Evolutionary conservation across 2,329 filamentous ascomycete species (phyloP).

Genomic region (Bipolaris gigantea): DNA sequence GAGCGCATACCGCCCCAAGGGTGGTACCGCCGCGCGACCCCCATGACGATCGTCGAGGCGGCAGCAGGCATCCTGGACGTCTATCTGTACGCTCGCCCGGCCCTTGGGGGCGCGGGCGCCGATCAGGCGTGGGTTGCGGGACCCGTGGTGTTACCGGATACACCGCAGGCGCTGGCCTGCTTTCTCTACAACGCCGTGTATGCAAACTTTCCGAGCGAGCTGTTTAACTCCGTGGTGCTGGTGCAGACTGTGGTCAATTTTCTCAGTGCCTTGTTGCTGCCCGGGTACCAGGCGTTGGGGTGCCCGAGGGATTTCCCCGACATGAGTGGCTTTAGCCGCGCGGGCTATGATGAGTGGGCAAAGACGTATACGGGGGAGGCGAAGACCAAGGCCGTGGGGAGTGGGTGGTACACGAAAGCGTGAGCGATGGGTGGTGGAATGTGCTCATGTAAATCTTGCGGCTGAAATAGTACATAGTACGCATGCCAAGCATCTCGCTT

Average conservation of each 20-base stretch:
- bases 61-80: conserved; percentile 24
- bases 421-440: background rate
- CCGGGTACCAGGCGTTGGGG: conserved; percentile 19
- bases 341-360: conserved; percentile 10
- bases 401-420: conserved; percentile 19
- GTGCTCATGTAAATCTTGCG: background rate
- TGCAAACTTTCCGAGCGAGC: conserved; percentile 21
- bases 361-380: conserved; percentile 18
- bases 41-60: conserved; percentile 23
- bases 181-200: conserved; percentile 26
- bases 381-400: conserved; percentile 18
- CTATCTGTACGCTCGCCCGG: conserved; percentile 17
- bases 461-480: no score
- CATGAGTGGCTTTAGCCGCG: conserved; percentile 3
- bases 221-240: conserved; percentile 16
- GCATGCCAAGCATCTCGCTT: no score
- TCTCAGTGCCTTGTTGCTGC: conserved; percentile 12
- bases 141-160: conserved; percentile 16
- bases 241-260: conserved; percentile 13
- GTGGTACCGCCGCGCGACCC: conserved; percentile 27
- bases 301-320: conserved; percentile 19
- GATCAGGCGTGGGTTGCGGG: conserved; percentile 20
- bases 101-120: conserved; percentile 20
- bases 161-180: conserved; percentile 18
- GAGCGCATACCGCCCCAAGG: conserved; percentile 24